Evolutionary conservation across 345 rosid genomes (phyloP), one percentile per base, ranked within the genome.

Genomic region (Trapa bicornis): DNA sequence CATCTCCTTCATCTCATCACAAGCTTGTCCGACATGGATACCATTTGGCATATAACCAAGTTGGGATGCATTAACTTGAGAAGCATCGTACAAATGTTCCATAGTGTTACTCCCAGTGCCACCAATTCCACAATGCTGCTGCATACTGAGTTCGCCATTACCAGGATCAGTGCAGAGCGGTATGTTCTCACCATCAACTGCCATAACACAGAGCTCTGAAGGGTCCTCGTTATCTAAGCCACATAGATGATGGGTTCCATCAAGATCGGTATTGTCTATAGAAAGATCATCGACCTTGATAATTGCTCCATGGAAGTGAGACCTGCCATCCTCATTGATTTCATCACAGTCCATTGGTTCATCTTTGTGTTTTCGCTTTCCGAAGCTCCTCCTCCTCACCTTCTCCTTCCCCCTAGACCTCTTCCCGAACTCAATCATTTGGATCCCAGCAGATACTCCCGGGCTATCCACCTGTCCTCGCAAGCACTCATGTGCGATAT

Each of bases 401-500:
- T 85, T 85, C 70, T 92, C 92, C 78, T 89, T 89, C 62, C 92
- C 96, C 35, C 96, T 79, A 60, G 70, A 73, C 80, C 89, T 81
- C 73, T 92, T 92, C 72, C 89, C 92, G 38, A 68, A 86, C 64
- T 86, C 94, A 71, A 75, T 76, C 41, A 62, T 73, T 67, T 80
- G 72, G 67, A 72, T 53, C 37, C 75, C 75, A 37, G 86, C 54
- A 17, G 72, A 53, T 47, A 67, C 47, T 75, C 65, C 73, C 3
- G 82, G 75, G 76, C 74, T 79, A 69, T 81, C 92, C 5, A 80
- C 82, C 77, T 86, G 88, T 78, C 88, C 96, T 68, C 94, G 78
- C 80, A 92, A 71, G 75, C 94, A 92, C 70, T 87, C 96, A 75
- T 87, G 94, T 5, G 86, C 92, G 43, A 92, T 87, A 73, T 75